These are phyloP conservation scores for Symbiotaphrina buchneri DNA, from an alignment of 495 filamentous ascomycete species.

Conservation along the genomic window DNA sequence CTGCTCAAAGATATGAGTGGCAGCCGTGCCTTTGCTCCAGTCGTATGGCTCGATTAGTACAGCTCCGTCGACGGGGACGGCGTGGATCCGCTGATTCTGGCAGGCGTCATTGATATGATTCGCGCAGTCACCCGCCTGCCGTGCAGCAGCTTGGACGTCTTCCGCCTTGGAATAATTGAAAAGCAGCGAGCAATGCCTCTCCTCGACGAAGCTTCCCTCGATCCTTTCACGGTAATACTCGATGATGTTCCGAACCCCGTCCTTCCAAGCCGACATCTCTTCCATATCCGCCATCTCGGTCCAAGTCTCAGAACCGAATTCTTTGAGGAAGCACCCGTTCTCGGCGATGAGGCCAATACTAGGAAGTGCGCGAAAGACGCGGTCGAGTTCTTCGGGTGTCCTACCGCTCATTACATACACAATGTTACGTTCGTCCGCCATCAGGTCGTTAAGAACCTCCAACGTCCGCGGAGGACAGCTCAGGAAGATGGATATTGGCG, in stretches of 20 bases:
- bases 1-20: slow-evolving; percentile 40
- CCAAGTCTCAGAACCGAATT: slow-evolving; percentile 45
- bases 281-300: slow-evolving; percentile 43
- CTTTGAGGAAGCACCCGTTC: slow-evolving; percentile 73
- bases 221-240: slow-evolving; percentile 74
- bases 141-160: slow-evolving; percentile 42
- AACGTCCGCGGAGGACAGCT: slow-evolving; percentile 67
- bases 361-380: slow-evolving; percentile 54
- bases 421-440: slow-evolving; percentile 55
- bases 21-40: slow-evolving; percentile 70
- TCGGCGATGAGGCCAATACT: slow-evolving; percentile 75
- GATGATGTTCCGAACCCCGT: slow-evolving; percentile 49
- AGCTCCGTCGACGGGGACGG: slow-evolving; percentile 54
- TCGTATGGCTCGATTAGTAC: slow-evolving; percentile 60
- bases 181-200: slow-evolving; percentile 63
- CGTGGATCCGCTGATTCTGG: slow-evolving; percentile 58
- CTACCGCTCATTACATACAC: slow-evolving; percentile 85
- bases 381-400: slow-evolving; percentile 68
- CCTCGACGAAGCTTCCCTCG: slow-evolving; percentile 68
- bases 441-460: slow-evolving; percentile 54
- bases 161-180: slow-evolving; percentile 74
- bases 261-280: slow-evolving; percentile 52
- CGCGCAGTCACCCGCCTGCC: slow-evolving; percentile 68
- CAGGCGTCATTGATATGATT: slow-evolving; percentile 88
- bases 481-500: slow-evolving; percentile 54